These are phyloP conservation scores for Luvunga scandens DNA, from an alignment of 345 rosid genomes.

Conservation along the genomic window DNA sequence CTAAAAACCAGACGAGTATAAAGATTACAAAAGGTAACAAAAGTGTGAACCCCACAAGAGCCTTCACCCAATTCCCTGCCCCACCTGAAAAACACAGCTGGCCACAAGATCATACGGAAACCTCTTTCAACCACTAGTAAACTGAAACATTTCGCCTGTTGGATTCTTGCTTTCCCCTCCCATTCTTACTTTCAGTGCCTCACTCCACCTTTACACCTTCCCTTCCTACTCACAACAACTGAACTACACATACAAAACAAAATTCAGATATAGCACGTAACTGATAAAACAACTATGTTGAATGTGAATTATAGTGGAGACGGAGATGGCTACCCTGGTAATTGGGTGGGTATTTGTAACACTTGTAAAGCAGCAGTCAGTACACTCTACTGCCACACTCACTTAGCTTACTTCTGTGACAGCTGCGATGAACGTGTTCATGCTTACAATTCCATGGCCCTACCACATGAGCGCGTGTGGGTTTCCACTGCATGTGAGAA, in stretches of 20 bases:
- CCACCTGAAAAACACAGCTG: slow-evolving; percentile 32
- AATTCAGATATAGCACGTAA: slow-evolving; percentile 4
- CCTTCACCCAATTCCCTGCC: slow-evolving; percentile 4
- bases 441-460: slow-evolving; percentile 63
- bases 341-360: slow-evolving; percentile 61
- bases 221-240: slow-evolving; percentile 10
- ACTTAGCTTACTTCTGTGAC: slow-evolving; percentile 60
- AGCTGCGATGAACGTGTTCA: slow-evolving; percentile 62
- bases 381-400: slow-evolving; percentile 71
- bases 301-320: slow-evolving; percentile 8
- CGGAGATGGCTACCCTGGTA: slow-evolving; percentile 16
- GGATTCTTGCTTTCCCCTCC: slow-evolving; percentile 35
- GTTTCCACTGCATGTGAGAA: slow-evolving; percentile 67
- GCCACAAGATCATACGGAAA: slow-evolving; percentile 51
- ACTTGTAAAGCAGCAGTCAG: slow-evolving; percentile 64
- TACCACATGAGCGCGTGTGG: slow-evolving; percentile 74
- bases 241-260: neutral
- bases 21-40: slow-evolving; percentile 10
- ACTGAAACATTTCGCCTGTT: slow-evolving; percentile 31
- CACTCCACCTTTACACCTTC: slow-evolving; percentile 16
- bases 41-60: slow-evolving; percentile 15
- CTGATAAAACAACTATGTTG: slow-evolving; percentile 21
- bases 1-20: neutral
- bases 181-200: slow-evolving; percentile 19
- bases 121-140: slow-evolving; percentile 42